Percentiles rank a stretch among this genome's conserved stretches.
Evolutionary conservation across 2,329 filamentous ascomycete species (phyloP).

Genomic region (Coniochaeta sp.): DNA sequence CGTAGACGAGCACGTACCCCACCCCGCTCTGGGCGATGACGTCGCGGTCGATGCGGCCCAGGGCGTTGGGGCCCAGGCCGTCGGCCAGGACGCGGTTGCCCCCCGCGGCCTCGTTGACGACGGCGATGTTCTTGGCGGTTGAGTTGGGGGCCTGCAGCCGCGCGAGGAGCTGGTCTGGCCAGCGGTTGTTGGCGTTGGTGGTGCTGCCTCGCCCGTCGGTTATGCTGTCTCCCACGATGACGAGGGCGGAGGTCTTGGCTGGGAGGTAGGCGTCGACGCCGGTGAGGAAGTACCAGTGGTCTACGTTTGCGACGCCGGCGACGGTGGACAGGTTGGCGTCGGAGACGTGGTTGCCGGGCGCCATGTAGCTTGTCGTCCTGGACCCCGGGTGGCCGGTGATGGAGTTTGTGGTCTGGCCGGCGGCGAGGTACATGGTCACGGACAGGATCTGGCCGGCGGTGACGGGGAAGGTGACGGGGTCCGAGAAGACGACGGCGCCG

Average conservation of each 20-base stretch:
- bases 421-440: slow-evolving; percentile 49
- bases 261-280: slow-evolving; percentile 47
- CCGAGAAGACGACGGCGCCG: slow-evolving; percentile 49
- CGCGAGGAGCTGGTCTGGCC: slow-evolving; percentile 33
- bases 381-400: slow-evolving; percentile 57
- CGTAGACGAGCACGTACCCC: slow-evolving; percentile 49
- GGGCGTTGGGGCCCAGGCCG: slow-evolving; percentile 49
- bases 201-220: slow-evolving; percentile 56
- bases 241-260: slow-evolving; percentile 32
- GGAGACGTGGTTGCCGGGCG: slow-evolving; percentile 40
- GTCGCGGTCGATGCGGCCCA: slow-evolving; percentile 51
- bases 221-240: slow-evolving; percentile 58
- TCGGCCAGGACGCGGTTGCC: slow-evolving; percentile 55
- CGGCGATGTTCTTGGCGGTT: slow-evolving; percentile 30
- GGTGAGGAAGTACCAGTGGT: slow-evolving; percentile 53
- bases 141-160: slow-evolving; percentile 27
- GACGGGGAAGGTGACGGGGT: slow-evolving; percentile 45
- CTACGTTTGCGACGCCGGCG: slow-evolving; percentile 16
- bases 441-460: slow-evolving; percentile 39
- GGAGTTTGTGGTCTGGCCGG: slow-evolving; percentile 43
- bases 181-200: slow-evolving; percentile 47
- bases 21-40: slow-evolving; percentile 48
- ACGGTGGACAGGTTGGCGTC: slow-evolving; percentile 28
- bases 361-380: slow-evolving; percentile 48
- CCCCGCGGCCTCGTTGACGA: slow-evolving; percentile 55